Conservation (phyloP, 2,329 filamentous ascomycete species). For the Trichophyton rubrum region DNA sequence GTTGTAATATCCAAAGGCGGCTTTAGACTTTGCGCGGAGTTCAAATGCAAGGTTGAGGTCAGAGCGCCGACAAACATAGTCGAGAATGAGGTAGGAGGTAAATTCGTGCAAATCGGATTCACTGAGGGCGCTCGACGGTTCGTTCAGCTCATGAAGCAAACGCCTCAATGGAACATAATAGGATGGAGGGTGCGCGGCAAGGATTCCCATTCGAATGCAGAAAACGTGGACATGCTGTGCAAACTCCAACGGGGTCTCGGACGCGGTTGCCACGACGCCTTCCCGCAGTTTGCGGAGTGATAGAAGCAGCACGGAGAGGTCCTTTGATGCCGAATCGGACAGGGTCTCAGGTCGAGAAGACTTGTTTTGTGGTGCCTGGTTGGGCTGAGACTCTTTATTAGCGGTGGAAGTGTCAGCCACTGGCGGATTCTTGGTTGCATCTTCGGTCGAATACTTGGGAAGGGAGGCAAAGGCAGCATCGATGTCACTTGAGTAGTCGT, state of each 20-base stretch:
- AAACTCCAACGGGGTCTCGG: slow-evolving; percentile 64
- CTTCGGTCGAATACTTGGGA: slow-evolving; percentile 26
- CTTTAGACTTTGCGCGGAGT: slow-evolving; percentile 41
- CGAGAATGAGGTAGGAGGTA: slow-evolving; percentile 67
- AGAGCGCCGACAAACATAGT: slow-evolving; percentile 71
- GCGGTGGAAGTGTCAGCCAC: slow-evolving; percentile 14
- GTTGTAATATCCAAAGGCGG: slow-evolving; percentile 49
- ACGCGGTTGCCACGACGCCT: slow-evolving; percentile 60
- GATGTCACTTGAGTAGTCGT: slow-evolving; percentile 59
- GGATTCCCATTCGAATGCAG: slow-evolving; percentile 70
- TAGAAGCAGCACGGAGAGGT: slow-evolving; percentile 62
- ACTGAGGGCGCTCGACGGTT: slow-evolving; percentile 51
- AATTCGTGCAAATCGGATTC: slow-evolving; percentile 66
- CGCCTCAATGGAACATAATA: slow-evolving; percentile 81
- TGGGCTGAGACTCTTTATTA: slow-evolving; percentile 2
- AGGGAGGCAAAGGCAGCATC: slow-evolving; percentile 62
- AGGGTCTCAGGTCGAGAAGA: slow-evolving; percentile 6
- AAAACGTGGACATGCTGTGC: slow-evolving; percentile 85
- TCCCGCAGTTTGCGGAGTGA: slow-evolving; percentile 88
- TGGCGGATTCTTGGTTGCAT: slow-evolving; percentile 30
- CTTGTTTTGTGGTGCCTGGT: slow-evolving; percentile 10
- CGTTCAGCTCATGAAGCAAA: slow-evolving; percentile 60
- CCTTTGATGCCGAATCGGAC: slow-evolving; percentile 38
- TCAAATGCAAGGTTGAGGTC: slow-evolving; percentile 63
- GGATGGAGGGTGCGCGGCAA: slow-evolving; percentile 70